Conservation (phyloP, 495 filamentous ascomycete genomes). For the Endocarpon pusillum region DNA sequence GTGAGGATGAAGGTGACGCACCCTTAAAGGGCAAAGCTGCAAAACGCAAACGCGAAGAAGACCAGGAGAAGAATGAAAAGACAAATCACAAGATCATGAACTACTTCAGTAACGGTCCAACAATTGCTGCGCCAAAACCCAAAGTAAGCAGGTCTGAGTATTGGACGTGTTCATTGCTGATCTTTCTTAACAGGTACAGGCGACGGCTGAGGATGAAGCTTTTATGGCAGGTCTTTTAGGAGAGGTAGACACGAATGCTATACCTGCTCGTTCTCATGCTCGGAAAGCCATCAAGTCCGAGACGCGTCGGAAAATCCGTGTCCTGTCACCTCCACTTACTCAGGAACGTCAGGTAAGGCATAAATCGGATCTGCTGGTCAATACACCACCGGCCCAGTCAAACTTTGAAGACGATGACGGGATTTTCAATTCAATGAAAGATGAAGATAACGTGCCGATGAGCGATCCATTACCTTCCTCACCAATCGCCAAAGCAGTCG, state of each 20-base stretch:
- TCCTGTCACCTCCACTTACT: slow-evolving; percentile 65
- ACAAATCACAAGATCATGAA: slow-evolving; percentile 83
- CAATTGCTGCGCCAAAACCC: slow-evolving; percentile 49
- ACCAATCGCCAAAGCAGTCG: slow-evolving; percentile 61
- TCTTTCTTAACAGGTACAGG: slow-evolving; percentile 18
- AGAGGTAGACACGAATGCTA: slow-evolving; percentile 72
- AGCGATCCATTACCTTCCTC: slow-evolving; percentile 78
- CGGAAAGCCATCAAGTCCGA: slow-evolving; percentile 52
- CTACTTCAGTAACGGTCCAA: slow-evolving; percentile 69
- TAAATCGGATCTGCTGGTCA: slow-evolving; percentile 25
- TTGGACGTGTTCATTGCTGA: slow-evolving; percentile 4
- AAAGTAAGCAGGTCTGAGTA: slow-evolving; percentile 39
- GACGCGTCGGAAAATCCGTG: slow-evolving; percentile 58
- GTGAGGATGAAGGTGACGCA: slow-evolving; percentile 50
- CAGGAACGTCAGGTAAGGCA: too few species aligned
- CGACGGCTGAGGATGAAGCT: slow-evolving; percentile 68
- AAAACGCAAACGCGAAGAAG: slow-evolving; percentile 82
- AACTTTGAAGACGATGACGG: slow-evolving; percentile 41
- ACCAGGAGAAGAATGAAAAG: slow-evolving; percentile 67
- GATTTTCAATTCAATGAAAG: slow-evolving; percentile 23
- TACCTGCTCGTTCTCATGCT: slow-evolving; percentile 35
- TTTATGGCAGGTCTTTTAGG: slow-evolving; percentile 74
- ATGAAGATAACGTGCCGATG: slow-evolving; percentile 59
- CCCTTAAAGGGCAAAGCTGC: slow-evolving; percentile 49
- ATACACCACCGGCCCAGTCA: slow-evolving; percentile 21